These are phyloP conservation scores for Aurifilum marmelostoma DNA, from an alignment of 2,329 filamentous ascomycete genomes.

Conservation along the genomic window DNA sequence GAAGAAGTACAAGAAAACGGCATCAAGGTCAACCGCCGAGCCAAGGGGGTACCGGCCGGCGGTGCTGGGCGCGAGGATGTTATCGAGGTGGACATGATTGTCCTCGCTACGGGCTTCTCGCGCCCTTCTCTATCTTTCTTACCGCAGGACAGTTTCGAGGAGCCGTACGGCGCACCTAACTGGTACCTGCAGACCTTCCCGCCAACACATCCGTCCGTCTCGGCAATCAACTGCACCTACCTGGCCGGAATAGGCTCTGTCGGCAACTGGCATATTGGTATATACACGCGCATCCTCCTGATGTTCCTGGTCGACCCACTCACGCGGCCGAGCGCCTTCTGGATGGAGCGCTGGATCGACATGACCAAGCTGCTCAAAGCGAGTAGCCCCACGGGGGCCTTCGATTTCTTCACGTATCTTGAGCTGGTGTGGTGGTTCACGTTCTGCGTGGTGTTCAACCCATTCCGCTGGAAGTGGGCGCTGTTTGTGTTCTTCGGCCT, in stretches of 20 bases:
- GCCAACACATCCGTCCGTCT: constrained; percentile 71
- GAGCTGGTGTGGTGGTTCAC: constrained; percentile 86
- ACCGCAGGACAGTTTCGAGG: constrained; percentile 70
- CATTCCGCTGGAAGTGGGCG: constrained; percentile 90
- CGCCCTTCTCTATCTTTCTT: constrained; percentile 75
- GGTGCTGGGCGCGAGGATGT: constrained; percentile 70
- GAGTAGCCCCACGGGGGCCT: constrained; percentile 71
- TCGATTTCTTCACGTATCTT: constrained; percentile 88
- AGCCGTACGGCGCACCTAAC: constrained; percentile 77
- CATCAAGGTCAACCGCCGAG: constrained; percentile 71
- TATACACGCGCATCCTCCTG: constrained; percentile 82
- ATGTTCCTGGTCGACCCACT: constrained; percentile 85
- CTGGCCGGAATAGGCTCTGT: constrained; percentile 79
- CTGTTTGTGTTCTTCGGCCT: constrained; percentile 80
- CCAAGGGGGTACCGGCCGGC: constrained; percentile 73
- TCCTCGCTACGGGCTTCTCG: constrained; percentile 83
- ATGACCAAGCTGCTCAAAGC: constrained; percentile 75
- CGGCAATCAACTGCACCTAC: constrained; percentile 83
- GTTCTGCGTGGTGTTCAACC: constrained; percentile 78
- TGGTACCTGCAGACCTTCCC: constrained; percentile 92
- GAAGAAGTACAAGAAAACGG: constrained; percentile 65
- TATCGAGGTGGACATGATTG: constrained; percentile 74
- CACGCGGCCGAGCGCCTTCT: constrained; percentile 68
- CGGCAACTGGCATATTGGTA: constrained; percentile 87
- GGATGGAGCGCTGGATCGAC: constrained; percentile 87